Evolutionary conservation across 176 grass and related monocot genomes (phyloP), one percentile per base, ranked within the genome.

Genomic region (Microstegium vimineum): DNA sequence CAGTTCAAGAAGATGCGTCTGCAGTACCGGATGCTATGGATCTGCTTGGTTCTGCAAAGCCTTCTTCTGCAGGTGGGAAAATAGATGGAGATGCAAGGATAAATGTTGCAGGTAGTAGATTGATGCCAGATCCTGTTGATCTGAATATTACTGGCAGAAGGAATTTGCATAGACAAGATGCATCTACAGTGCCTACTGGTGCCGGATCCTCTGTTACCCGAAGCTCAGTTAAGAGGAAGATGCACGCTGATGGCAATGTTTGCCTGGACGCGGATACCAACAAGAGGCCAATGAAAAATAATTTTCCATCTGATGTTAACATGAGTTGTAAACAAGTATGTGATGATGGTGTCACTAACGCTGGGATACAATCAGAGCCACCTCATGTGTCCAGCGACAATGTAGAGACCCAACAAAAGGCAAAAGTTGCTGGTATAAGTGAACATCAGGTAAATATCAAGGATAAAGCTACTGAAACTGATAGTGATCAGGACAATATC

Each of bases 151-250:
- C 22, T 46, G 61, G 83, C 66, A 76, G 60, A 73, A 73, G 83
- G 15, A 83, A 80, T 23, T 71, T 76, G 27, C 51, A 35, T 69
- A 69, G 14, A 76, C 71, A 73, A 73, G 84, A 62, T 80, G 47
- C 77, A 65, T 33, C 71, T 57, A 30, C 56, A 46, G 41, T 59
- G 34, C 79, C 43, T 43, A 57, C 69, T 59, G 33, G 77, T 82
- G 66, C 54, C 45, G 57, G 45, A 76, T 71, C 66, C 78, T 76
- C 85, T 20, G 69, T 30, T 62, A 60, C 43, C 62, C 72, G 9
- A 73, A 85, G 73, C 70, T 89, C 82, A 83, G 42, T 75, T 88
- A 79, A 69, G 71, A 86, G 78, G 62, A 77, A 82, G 22, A 64
- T 72, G 14, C 66, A 82, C 77, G 43, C 66, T 82, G 83, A 63